Base-by-base conservation (phyloP, 2,329 filamentous ascomycete species). In the Fonsecaea erecta region DNA sequence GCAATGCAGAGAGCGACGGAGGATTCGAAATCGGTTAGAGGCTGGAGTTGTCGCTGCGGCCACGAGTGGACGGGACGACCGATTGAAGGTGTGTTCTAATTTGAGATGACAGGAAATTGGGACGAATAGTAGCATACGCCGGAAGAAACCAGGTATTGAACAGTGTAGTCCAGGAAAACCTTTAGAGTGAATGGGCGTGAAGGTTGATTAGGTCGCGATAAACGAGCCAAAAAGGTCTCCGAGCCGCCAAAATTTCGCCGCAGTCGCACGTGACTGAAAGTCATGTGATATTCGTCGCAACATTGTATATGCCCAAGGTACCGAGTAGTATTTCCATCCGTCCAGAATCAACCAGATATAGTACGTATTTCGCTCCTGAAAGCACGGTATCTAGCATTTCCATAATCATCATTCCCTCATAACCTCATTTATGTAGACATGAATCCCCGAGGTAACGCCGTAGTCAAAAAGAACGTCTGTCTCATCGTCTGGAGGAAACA, bases 401-500 rank as follows among this genome's bases (percentile, higher is more conserved):
- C 60, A 55, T 62, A 16, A 21, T 30, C 54, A 35, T 62, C 59
- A 34, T 62, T 32, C 43, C 24, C 11, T 64, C 62, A 30, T 64
- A 52, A 48, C 30, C 18, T 60, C 43, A 30, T 60, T n/a, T 26
- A 26, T 53, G 18, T 28, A 53, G 16, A 18, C 18, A 12, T 5
- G 9, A 34, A 34, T 53, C n/a, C 26, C 34, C 14, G 30, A 14
- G 21, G 7, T 3, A 21, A 28, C 34, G 32, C 53, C 34, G 18
- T 14, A 24, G 24, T 18, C 12, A 26, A 18, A 26, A 7, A 35
- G 21, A 59, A 59, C 26, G 12, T 3, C 11, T 53, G 46, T 34
- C 28, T 67, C 62, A 67, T 51, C 63, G 56, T 30, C 57, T 58
- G 5, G 56, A 61, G 30, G 58, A 66, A 5, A 60, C 28, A 9